These are phyloP conservation scores for Tetracentron sinense DNA, from an alignment of 164 flowering plant species.

Conservation along the genomic window DNA sequence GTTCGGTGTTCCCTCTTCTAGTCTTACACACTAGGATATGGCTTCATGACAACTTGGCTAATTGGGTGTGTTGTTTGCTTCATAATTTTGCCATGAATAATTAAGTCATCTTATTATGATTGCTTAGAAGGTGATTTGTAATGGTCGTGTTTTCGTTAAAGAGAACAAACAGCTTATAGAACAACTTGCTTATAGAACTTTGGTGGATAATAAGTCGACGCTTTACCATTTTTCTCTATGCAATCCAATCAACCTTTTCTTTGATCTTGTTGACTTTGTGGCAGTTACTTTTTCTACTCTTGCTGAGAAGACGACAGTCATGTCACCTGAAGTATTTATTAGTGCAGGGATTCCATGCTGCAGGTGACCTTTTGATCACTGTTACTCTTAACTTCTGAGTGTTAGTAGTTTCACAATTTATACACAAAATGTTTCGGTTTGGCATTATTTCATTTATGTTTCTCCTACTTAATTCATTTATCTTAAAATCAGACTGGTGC, in stretches of 20 bases:
- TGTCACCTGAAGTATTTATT: slow-evolving; percentile 95
- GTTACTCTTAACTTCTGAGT: slow-evolving; percentile 2
- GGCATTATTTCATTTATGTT: slow-evolving; percentile 2
- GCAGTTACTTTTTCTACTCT: slow-evolving; percentile 89
- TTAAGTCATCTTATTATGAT: not conserved
- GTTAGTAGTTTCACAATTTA: not conserved
- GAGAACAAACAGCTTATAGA: not conserved
- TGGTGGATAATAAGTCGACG: not conserved
- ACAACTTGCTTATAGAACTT: not conserved
- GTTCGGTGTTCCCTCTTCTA: no score
- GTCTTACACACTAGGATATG: no score
- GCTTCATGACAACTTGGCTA: no score
- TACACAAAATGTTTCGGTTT: not conserved
- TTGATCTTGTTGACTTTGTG: slow-evolving; percentile 13
- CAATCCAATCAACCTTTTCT: not conserved
- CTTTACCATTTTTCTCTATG: not conserved
- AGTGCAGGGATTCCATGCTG: slow-evolving; percentile 95
- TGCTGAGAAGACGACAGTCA: slow-evolving; percentile 95
- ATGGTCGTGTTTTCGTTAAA: not conserved
- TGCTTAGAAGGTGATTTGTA: not conserved
- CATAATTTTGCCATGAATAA: not conserved
- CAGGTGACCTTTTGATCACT: slow-evolving; percentile 50
- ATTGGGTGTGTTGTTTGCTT: not conserved
- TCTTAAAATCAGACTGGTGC: slow-evolving; percentile 71
- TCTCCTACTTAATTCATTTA: slow-evolving; percentile 19